A percentile compares a stretch with the other conserved stretches of the same genome.
phyloP scores from a whole-genome alignment of 2,329 filamentous ascomycete species.

The Endoconidiophora laricicola region DNA sequence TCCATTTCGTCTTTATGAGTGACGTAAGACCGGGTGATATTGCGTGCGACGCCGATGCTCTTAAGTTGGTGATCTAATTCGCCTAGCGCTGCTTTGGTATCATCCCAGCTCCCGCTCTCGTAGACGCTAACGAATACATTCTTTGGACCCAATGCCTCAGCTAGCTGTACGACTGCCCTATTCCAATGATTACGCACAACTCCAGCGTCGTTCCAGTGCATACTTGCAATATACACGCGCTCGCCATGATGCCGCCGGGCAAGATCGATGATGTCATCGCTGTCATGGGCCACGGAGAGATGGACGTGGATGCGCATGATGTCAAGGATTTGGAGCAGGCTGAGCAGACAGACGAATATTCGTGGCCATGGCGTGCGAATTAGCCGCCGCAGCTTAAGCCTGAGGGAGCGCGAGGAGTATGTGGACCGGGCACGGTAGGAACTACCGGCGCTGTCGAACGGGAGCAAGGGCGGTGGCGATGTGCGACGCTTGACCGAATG shows the following conservation, averaged over 20 bases:
- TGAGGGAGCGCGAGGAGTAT: constrained; percentile 5
- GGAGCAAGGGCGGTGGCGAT: constrained; percentile 11
- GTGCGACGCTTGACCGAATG: constrained; percentile 4
- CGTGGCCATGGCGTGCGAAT: constrained; percentile 22
- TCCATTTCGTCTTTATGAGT: constrained; percentile 42
- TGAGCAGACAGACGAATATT: constrained; percentile 21
- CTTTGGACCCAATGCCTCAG: constrained; percentile 37
- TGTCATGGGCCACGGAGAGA: constrained; percentile 14
- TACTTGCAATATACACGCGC: constrained; percentile 49
- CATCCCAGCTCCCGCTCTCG: constrained; percentile 54
- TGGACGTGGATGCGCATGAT: constrained; percentile 23
- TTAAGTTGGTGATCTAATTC: constrained; percentile 39
- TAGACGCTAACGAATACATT: constrained; percentile 53
- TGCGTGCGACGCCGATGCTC: constrained; percentile 32
- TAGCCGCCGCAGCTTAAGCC: constrained; percentile 23
- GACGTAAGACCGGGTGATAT: constrained; percentile 38
- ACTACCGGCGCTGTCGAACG: constrained; percentile 6
- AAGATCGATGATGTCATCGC: constrained; percentile 8
- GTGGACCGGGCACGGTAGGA: constrained; percentile 3
- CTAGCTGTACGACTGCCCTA: constrained; percentile 39
- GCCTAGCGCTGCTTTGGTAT: constrained; percentile 44
- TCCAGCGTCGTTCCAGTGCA: constrained; percentile 50
- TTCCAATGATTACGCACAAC: constrained; percentile 48
- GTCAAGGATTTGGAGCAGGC: constrained; percentile 24
- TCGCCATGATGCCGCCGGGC: constrained; percentile 18